Conservation (phyloP, 2,329 filamentous ascomycete genomes). For the Aspergillus ruber region DNA sequence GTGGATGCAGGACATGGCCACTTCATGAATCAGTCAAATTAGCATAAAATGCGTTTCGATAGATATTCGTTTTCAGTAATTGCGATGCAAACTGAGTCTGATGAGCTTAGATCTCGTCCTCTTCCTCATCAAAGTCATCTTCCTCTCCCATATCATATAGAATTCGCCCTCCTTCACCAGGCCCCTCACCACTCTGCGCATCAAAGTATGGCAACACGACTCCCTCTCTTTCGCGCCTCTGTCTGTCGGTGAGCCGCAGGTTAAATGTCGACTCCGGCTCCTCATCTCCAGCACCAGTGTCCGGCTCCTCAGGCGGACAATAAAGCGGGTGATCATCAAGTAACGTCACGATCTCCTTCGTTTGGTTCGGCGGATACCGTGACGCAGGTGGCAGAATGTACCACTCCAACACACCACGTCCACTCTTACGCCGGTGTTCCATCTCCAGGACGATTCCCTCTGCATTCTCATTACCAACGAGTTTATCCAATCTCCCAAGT, state of each 20-base stretch:
- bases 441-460: slow-evolving; percentile 69
- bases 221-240: slow-evolving; percentile 75
- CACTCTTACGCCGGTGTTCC: slow-evolving; percentile 79
- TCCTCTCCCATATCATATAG: slow-evolving; percentile 95
- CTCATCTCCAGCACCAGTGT: slow-evolving; percentile 41
- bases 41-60: background rate
- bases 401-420: slow-evolving; percentile 67
- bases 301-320: slow-evolving; percentile 41
- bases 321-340: slow-evolving; percentile 73
- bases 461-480: slow-evolving; percentile 30
- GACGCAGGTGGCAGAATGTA: slow-evolving; percentile 50
- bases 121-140: slow-evolving; percentile 94
- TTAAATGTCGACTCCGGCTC: slow-evolving; percentile 73
- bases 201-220: slow-evolving; percentile 95
- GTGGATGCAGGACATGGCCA: slow-evolving; percentile 24
- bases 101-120: slow-evolving; percentile 69
- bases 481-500: slow-evolving; percentile 51
- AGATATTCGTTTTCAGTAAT: background rate
- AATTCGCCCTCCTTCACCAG: slow-evolving; percentile 84
- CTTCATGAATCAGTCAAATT: background rate
- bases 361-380: slow-evolving; percentile 39
- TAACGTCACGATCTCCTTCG: slow-evolving; percentile 51
- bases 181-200: slow-evolving; percentile 66
- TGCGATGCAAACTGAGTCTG: background rate
- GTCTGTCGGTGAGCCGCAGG: slow-evolving; percentile 81